Conservation (phyloP, 768 basidiomycete genomes). For the Tricholoma saponaceum region DNA sequence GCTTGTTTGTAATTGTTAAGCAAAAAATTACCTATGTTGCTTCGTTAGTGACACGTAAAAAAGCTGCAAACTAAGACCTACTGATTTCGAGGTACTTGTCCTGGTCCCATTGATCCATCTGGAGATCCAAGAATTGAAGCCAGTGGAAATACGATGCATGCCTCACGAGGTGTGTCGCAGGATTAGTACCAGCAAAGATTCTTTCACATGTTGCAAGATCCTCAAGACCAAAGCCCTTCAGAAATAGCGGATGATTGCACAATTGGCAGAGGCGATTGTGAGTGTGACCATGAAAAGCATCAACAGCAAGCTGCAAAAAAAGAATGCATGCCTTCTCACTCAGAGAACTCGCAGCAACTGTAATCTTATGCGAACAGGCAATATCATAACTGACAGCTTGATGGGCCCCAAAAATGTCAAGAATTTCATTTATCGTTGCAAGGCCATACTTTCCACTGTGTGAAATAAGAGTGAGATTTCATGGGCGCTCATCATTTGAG, state of each 20-base stretch:
- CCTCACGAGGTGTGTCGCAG: not conserved
- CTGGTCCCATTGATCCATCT: too few relatives aligned
- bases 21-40: too few relatives aligned
- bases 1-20: too few relatives aligned
- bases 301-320: not conserved
- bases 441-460: not conserved
- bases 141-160: too few relatives aligned
- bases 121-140: too few relatives aligned
- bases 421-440: not conserved
- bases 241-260: not conserved
- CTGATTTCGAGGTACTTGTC: too few relatives aligned
- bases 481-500: too few relatives aligned
- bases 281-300: too few relatives aligned
- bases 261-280: not conserved
- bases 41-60: too few relatives aligned
- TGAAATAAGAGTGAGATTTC: not conserved
- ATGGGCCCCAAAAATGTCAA: not conserved
- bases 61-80: too few relatives aligned
- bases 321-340: not conserved
- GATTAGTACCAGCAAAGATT: not conserved
- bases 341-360: not conserved
- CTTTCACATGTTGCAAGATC: too few relatives aligned
- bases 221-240: too few relatives aligned
- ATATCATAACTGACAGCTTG: not conserved
- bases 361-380: not conserved